Base-by-base conservation (phyloP, 257 asterid species). In the Solanum medicagineum region DNA sequence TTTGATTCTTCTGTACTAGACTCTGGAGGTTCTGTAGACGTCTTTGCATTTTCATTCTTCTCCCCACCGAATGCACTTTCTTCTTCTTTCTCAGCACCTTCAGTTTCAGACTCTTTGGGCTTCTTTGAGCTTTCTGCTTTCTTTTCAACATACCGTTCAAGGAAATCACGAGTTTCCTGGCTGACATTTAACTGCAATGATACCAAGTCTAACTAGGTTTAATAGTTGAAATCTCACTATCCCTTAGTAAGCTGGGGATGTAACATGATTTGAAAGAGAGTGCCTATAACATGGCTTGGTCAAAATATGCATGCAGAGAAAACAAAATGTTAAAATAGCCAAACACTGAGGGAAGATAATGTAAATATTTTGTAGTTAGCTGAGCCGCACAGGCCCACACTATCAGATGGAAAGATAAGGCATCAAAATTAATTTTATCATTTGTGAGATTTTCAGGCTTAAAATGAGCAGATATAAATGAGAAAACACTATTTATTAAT, bases 151-250 rank as follows among this genome's bases (percentile, higher is more conserved):
- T 92, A 94, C 19, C 88, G 93, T 87, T 93, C 90, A 73, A 97
- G 93, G 93, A 94, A 94, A 79, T 89, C 91, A 88, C 93, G 88
- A 79, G 99, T 91, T 85, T 96, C 93, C 88, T 92, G 93, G 86
- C 93, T 90, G 74, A 93, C 96, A 87, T 95, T 95, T 88, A 97
- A 88, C 99, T 95, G 94, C 89, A 89, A 85, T 85, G 70, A 24
- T 68, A 85, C 82, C 83, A 83, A 80, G 84, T 74, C 69, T 87
- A 84, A 85, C 54, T 80, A 89, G 79, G 19, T 81, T 92, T 86
- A 89, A 91, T 51, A 81, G 84, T 84, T 84, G 62, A 77, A 51
- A 77, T 4, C 14, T 77, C 47, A 51, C 17, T 77, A 49, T 20
- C 63, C 24, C 16, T 54, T 9, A 5, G 44, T 51, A 51, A 77